Conservation (phyloP, 371 early-diverging fungal species). For the Nematocida ironsii region DNA sequence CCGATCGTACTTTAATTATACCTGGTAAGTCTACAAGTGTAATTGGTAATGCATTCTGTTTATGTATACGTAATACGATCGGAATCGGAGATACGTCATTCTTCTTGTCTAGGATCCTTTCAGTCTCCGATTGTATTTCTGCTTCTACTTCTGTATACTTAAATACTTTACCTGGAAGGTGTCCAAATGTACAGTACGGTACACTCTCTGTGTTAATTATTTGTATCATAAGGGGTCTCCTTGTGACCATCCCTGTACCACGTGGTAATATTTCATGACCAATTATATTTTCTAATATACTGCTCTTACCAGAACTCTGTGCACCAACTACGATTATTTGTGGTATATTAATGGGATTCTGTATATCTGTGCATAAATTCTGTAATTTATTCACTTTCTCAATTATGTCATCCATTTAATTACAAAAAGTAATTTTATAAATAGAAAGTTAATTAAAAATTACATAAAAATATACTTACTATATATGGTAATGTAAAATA, state of each 20-base stretch:
- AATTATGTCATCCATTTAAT: conserved; percentile 49
- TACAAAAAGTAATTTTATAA: neutral
- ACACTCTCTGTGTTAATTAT: conserved; percentile 66
- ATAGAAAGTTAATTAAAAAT: neutral
- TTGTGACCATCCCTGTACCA: conserved; percentile 93
- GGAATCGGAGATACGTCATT: conserved; percentile 75
- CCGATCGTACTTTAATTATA: conserved; percentile 80
- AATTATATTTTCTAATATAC: conserved; percentile 94
- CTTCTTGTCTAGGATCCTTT: conserved; percentile 82
- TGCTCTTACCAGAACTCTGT: conserved; percentile 93
- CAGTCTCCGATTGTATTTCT: conserved; percentile 82
- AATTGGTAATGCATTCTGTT: conserved; percentile 86
- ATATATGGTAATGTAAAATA: too few species aligned
- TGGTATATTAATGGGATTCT: conserved; percentile 79
- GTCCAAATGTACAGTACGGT: conserved; percentile 33
- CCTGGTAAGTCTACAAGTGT: conserved; percentile 95
- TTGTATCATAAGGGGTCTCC: conserved; percentile 93
- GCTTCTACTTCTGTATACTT: conserved; percentile 77
- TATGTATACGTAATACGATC: conserved; percentile 85
- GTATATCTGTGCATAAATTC: conserved; percentile 81
- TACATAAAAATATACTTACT: too few species aligned
- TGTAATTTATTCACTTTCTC: conserved; percentile 77
- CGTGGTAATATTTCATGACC: conserved; percentile 93
- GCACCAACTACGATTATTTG: conserved; percentile 93
- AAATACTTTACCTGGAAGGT: conserved; percentile 11